Base-by-base conservation (phyloP, 192 early-diverging fungal species). In the Ambispora gerdemannii region DNA sequence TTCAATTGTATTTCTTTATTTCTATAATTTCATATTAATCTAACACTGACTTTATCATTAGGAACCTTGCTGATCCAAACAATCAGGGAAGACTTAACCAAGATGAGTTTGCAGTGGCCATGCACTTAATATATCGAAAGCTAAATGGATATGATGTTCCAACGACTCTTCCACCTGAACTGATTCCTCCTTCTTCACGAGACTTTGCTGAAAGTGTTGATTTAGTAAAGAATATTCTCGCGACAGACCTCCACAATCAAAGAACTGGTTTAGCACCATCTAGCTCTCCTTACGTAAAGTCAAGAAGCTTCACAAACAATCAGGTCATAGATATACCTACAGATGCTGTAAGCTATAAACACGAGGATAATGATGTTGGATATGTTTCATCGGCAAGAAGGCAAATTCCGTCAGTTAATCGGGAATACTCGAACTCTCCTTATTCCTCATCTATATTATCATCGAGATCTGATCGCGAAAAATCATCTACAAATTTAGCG, bases 31-130 rank as follows among this genome's bases (percentile, higher is more conserved):
- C 30, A 32, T 47, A 31, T 50, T 72, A 13, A 24, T 31, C 15
- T 22, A 3, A 11, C 15, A 33, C 17, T 10, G n/a, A n/a, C n/a
- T n/a, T n/a, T n/a, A n/a, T n/a, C 24, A 32, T 47, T 70, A 92
- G 90, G 90, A 81, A 71, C 58, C 80, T 94, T 4, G 83, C 90
- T 28, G 93, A 93, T 80, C 88, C 86, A 3, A 86, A 92, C 72
- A 87, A 89, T 60, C 80, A 85, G 64, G 96, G 95, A 47, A 94
- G 95, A 74, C 86, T 98, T 59, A 95, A 97, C 71, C 72, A 87
- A 19, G 92, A 96, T 79, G 96, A 97, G 77, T 98, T 98, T 74
- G 89, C 93, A 36, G 92, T 97, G 10, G 95, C 95, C 24, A 98
- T 98, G 96, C 93, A 97, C 77, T 77, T 98, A 19, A 90, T 97